Evolutionary conservation across 495 filamentous ascomycete genomes (phyloP).

Genomic region (Aspergillus sclerotiicarbonarius): DNA sequence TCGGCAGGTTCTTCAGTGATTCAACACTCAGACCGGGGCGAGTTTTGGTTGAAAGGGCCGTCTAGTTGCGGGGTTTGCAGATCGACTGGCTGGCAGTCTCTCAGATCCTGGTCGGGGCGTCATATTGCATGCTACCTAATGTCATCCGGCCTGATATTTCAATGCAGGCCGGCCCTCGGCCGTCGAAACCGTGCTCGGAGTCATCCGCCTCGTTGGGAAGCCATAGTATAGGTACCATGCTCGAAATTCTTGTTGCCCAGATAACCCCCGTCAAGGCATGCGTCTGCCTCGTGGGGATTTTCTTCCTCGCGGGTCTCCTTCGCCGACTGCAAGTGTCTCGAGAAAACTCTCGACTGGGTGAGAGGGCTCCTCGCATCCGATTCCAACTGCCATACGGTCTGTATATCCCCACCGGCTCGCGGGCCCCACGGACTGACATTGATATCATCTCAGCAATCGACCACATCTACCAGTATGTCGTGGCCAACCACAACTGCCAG

Average conservation of each 20-base stretch:
- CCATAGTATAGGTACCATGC: conserved; percentile 27
- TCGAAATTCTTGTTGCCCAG: conserved; percentile 32
- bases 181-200: too few species aligned
- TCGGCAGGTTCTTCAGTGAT: too few species aligned
- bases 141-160: neutral
- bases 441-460: conserved; percentile 53
- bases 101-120: too few species aligned
- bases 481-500: conserved; percentile 46
- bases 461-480: conserved; percentile 52
- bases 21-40: too few species aligned
- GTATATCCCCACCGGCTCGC: conserved; percentile 11
- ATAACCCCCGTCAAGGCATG: conserved; percentile 26
- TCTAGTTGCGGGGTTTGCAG: too few species aligned
- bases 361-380: conserved; percentile 32
- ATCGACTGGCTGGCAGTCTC: too few species aligned
- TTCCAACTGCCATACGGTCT: conserved; percentile 39
- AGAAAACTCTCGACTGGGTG: conserved; percentile 36
- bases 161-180: too few species aligned
- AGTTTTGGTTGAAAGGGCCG: too few species aligned
- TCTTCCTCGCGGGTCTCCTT: conserved; percentile 26
- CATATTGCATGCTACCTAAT: neutral
- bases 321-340: conserved; percentile 32
- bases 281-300: conserved; percentile 25
- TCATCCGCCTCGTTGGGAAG: neutral
- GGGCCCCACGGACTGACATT: conserved; percentile 14